Conservation (phyloP, 1,284 basidiomycete genomes). For the Entoloma clypeatum region DNA sequence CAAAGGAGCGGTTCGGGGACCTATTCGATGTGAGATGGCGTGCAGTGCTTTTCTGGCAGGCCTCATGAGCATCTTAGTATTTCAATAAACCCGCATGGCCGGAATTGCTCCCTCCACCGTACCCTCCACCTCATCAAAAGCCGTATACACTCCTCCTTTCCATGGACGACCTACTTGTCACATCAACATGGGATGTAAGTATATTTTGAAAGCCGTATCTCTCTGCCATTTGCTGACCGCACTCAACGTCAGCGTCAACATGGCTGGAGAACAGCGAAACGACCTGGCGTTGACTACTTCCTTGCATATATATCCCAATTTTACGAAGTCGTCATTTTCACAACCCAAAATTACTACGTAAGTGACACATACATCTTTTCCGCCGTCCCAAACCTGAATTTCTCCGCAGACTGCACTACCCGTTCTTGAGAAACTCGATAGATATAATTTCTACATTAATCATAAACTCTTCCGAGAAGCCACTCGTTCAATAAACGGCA, state of each 20-base stretch:
- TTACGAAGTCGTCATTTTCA: slow-evolving; percentile 97
- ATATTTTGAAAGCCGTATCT: not conserved
- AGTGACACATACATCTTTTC: slow-evolving; percentile 28
- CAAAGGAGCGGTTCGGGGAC: slow-evolving; percentile 52
- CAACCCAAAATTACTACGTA: slow-evolving; percentile 87
- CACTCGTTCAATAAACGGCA: slow-evolving; percentile 75
- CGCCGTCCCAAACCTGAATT: slow-evolving; percentile 6
- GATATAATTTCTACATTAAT: slow-evolving; percentile 85
- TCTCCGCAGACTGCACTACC: slow-evolving; percentile 73
- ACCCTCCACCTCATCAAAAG: slow-evolving; percentile 82
- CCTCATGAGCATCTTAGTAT: slow-evolving; percentile 44
- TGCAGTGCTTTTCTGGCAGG: not conserved
- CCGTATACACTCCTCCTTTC: slow-evolving; percentile 92
- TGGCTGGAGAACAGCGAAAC: slow-evolving; percentile 90
- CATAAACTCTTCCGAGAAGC: slow-evolving; percentile 92
- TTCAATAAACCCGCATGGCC: slow-evolving; percentile 93
- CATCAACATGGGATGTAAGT: slow-evolving; percentile 92
- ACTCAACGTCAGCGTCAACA: slow-evolving; percentile 58
- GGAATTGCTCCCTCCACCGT: slow-evolving; percentile 85
- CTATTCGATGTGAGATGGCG: slow-evolving; percentile 58
- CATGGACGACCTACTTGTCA: slow-evolving; percentile 89
- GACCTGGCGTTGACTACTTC: slow-evolving; percentile 98
- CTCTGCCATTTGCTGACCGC: slow-evolving; percentile 1
- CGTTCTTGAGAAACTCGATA: slow-evolving; percentile 94
- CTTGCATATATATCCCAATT: slow-evolving; percentile 95